Conservation (phyloP, 352 stramenopile genomes). For the Blastocystis sp. region DNA sequence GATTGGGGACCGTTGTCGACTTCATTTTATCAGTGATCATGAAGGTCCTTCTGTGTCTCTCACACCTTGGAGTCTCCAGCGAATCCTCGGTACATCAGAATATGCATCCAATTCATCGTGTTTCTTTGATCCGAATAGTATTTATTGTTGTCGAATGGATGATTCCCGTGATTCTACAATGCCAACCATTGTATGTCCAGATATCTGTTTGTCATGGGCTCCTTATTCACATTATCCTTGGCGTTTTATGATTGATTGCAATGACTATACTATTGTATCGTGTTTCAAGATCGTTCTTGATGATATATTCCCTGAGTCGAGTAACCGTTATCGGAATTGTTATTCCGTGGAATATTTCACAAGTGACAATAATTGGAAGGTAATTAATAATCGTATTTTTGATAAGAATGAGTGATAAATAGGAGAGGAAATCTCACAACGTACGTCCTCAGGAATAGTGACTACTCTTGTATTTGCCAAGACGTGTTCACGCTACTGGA, state of each 20-base stretch:
- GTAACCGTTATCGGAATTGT: not conserved
- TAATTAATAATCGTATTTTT: not conserved
- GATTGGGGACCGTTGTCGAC: conserved; percentile 9
- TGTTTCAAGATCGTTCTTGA: conserved; percentile 18
- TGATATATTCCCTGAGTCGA: not conserved
- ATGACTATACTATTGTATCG: not conserved
- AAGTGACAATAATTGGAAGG: not conserved
- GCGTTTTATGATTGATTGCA: conserved; percentile 27
- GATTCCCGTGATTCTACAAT: not conserved
- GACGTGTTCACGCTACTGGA: not conserved
- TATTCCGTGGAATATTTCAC: not conserved
- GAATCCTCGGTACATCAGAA: conserved; percentile 10
- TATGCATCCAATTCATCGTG: not conserved
- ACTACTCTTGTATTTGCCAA: not conserved
- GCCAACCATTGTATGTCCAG: not conserved
- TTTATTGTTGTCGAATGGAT: not conserved
- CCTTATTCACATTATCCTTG: conserved; percentile 24
- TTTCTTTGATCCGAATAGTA: conserved; percentile 3
- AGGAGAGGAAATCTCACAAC: conserved; percentile 25
- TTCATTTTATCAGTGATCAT: conserved; percentile 3
- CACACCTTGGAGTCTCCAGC: not conserved
- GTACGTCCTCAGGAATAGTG: not conserved
- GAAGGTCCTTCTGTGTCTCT: not conserved
- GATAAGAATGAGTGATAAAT: not conserved
- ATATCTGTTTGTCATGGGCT: not conserved